Percentiles rank a stretch among this genome's conserved stretches.
These are phyloP conservation scores for Pleurostoma richardsiae DNA, from an alignment of 2,329 filamentous ascomycete genomes.

Conservation along the genomic window DNA sequence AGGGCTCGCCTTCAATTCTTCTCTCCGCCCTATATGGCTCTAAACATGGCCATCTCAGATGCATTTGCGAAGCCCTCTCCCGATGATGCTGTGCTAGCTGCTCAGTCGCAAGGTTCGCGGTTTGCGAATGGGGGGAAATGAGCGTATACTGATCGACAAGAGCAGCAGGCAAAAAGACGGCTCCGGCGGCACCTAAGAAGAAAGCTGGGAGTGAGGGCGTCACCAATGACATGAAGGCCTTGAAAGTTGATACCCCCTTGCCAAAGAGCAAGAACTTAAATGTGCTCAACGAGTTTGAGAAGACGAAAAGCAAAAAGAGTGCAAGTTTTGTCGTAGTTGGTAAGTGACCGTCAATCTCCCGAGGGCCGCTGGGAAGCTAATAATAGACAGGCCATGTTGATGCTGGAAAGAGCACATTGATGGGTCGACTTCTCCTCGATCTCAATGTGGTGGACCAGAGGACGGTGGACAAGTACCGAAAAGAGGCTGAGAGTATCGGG, in stretches of 20 bases:
- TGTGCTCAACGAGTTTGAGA: slow-evolving; percentile 76
- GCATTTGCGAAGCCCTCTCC: slow-evolving; percentile 84
- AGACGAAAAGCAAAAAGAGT: slow-evolving; percentile 68
- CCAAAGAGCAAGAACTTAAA: slow-evolving; percentile 76
- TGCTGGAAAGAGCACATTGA: slow-evolving; percentile 94
- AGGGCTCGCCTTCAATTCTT: slow-evolving; percentile 22
- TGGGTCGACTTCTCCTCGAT: slow-evolving; percentile 90
- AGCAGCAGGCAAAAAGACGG: slow-evolving; percentile 46
- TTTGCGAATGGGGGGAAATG: slow-evolving; percentile 43
- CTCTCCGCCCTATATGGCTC: slow-evolving; percentile 44
- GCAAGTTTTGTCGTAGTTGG: slow-evolving; percentile 92
- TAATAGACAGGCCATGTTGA: slow-evolving; percentile 76
- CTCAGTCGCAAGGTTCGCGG: slow-evolving; percentile 83
- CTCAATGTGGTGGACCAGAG: slow-evolving; percentile 83
- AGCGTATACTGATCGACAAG: slow-evolving; percentile 45
- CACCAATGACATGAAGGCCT: slow-evolving; percentile 28
- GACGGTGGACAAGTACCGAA: slow-evolving; percentile 80
- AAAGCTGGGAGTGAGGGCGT: slow-evolving; percentile 27
- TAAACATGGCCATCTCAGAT: slow-evolving; percentile 44
- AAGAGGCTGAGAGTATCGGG: slow-evolving; percentile 85
- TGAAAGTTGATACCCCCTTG: slow-evolving; percentile 42
- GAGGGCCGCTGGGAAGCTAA: background rate
- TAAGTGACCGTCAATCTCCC: slow-evolving; percentile 31
- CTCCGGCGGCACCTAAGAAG: slow-evolving; percentile 31
- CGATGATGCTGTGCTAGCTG: slow-evolving; percentile 82